Evolutionary conservation across 768 basidiomycete genomes (phyloP).

Genomic region (Rossbeevera mucosa): DNA sequence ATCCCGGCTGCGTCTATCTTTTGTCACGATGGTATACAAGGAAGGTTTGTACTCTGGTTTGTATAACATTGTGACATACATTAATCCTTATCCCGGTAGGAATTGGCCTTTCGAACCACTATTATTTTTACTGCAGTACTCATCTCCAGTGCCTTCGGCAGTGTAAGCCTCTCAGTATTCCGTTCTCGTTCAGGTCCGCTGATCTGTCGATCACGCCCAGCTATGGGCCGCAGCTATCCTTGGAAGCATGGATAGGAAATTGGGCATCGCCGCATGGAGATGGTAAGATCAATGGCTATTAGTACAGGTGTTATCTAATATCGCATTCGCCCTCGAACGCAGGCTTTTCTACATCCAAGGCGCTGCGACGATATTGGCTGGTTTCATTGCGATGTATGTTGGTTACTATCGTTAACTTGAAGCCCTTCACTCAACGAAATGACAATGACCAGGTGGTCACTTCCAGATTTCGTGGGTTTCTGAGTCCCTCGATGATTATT

Average conservation of each 20-base stretch:
- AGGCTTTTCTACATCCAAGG: conserved; percentile 77
- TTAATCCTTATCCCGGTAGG: conserved; percentile 31
- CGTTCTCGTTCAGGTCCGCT: background rate
- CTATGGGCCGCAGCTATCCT: conserved; percentile 73
- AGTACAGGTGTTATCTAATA: background rate
- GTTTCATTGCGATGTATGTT: conserved; percentile 48
- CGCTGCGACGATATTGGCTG: conserved; percentile 55
- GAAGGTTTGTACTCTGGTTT: conserved; percentile 5
- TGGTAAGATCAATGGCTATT: conserved; percentile 37
- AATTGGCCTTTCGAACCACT: conserved; percentile 59
- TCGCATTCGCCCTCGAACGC: background rate
- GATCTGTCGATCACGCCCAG: conserved; percentile 25
- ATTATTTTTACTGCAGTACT: conserved; percentile 55
- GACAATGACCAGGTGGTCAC: conserved; percentile 40
- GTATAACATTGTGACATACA: background rate
- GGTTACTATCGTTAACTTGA: background rate
- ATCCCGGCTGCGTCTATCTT: conserved; percentile 49
- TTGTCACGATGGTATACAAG: conserved; percentile 25
- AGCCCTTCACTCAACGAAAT: background rate
- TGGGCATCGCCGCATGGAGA: conserved; percentile 67
- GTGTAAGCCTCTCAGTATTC: conserved; percentile 38
- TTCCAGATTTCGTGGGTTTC: conserved; percentile 56
- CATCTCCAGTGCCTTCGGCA: conserved; percentile 63
- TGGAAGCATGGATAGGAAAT: conserved; percentile 59
- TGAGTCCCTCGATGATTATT: background rate